Evolutionary conservation across 768 basidiomycete genomes (phyloP).

Genomic region (Mycena polygramma): DNA sequence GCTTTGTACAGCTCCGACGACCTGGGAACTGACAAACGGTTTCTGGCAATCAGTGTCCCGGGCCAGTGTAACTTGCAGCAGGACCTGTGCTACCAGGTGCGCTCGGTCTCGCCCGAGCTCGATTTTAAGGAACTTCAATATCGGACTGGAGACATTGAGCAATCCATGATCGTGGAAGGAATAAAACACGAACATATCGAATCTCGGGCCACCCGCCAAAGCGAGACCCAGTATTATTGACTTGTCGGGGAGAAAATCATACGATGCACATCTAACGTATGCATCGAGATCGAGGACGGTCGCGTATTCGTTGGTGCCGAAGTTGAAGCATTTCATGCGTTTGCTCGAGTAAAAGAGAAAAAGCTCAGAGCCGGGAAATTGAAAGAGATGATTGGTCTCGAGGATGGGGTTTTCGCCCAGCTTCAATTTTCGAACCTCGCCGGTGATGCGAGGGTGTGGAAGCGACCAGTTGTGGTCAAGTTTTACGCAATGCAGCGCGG

Average conservation of each 20-base stretch:
- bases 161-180: background rate
- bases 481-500: conserved; percentile 10
- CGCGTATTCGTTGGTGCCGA: conserved; percentile 11
- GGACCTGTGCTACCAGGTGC: conserved; percentile 2
- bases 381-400: conserved; percentile 30
- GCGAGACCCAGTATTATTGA: conserved; percentile 30
- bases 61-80: conserved; percentile 22
- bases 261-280: conserved; percentile 24
- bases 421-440: conserved; percentile 16
- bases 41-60: conserved; percentile 26
- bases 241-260: conserved; percentile 27
- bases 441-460: conserved; percentile 24
- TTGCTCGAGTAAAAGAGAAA: conserved; percentile 32
- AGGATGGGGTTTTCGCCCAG: conserved; percentile 25
- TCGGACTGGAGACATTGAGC: conserved; percentile 4
- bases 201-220: conserved; percentile 23
- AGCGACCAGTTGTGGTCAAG: conserved; percentile 26
- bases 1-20: conserved; percentile 32
- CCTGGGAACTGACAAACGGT: conserved; percentile 31
- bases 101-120: background rate
- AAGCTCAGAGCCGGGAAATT: conserved; percentile 28
- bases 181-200: conserved; percentile 26
- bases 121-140: conserved; percentile 19
- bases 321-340: conserved; percentile 28
- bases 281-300: conserved; percentile 26